Conservation (phyloP, 2,329 filamentous ascomycete genomes). For the Zasmidium cellare region DNA sequence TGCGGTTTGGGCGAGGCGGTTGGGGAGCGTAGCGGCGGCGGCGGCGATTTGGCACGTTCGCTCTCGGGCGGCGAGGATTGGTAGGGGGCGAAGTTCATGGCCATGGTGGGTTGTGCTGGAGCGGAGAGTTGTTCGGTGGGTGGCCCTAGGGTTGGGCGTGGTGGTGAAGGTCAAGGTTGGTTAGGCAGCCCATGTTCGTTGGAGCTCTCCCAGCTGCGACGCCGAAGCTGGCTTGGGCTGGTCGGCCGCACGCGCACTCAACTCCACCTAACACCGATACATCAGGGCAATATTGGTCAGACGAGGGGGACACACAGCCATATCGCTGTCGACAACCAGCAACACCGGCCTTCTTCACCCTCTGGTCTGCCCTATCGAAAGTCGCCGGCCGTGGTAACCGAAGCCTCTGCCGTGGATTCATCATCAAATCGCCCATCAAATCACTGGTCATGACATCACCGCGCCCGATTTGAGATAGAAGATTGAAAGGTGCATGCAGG, state of each 20-base stretch:
- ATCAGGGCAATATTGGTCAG: background rate
- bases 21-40: slow-evolving; percentile 58
- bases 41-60: slow-evolving; percentile 75
- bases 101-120: slow-evolving; percentile 24
- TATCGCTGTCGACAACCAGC: background rate
- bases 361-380: background rate
- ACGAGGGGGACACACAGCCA: background rate
- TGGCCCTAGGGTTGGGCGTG: background rate
- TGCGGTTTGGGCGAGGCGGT: slow-evolving; percentile 48
- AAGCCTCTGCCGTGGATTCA: background rate
- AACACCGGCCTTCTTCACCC: background rate
- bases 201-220: no score
- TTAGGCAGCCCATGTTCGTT: background rate
- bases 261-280: background rate
- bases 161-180: background rate
- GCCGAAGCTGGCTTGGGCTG: no score
- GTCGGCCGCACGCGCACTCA: background rate
- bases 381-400: background rate
- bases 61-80: slow-evolving; percentile 89
- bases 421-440: background rate
- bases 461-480: background rate
- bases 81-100: slow-evolving; percentile 95
- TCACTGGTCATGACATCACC: slow-evolving; percentile 8
- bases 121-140: background rate
- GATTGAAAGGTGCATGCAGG: background rate